phyloP scores from a whole-genome alignment of 2,329 filamentous ascomycete genomes.

The Curvularia hawaiiensis region DNA sequence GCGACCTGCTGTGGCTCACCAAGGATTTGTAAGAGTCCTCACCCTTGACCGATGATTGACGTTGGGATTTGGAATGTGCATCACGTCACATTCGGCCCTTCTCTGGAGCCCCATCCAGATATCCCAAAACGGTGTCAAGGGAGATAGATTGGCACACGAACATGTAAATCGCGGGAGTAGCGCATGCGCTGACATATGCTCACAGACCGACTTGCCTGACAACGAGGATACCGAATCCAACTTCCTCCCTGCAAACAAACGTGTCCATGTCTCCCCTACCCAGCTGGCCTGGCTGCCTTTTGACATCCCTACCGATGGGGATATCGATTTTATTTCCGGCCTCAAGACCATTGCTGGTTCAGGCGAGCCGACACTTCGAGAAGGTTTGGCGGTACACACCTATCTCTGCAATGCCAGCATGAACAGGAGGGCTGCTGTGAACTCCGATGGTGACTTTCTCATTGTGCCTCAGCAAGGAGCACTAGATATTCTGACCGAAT shows the following conservation, averaged over 20 bases:
- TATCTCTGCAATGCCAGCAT: slow-evolving; percentile 46
- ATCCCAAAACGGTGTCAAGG: not conserved
- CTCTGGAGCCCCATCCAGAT: not conserved
- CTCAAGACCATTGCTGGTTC: slow-evolving; percentile 47
- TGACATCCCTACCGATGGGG: slow-evolving; percentile 39
- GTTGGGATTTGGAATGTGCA: not conserved
- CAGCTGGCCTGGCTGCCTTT: slow-evolving; percentile 47
- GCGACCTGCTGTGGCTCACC: slow-evolving; percentile 46
- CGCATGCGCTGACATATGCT: slow-evolving; percentile 31
- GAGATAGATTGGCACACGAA: not conserved
- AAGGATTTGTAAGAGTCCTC: slow-evolving; percentile 42
- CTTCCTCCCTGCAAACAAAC: slow-evolving; percentile 44
- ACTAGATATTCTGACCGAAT: slow-evolving; percentile 77
- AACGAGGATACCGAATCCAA: slow-evolving; percentile 45
- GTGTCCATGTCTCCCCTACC: slow-evolving; percentile 45
- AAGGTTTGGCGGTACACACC: slow-evolving; percentile 44
- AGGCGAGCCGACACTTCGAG: slow-evolving; percentile 45
- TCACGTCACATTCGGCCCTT: slow-evolving; percentile 6
- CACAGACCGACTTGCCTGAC: slow-evolving; percentile 43
- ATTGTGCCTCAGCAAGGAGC: slow-evolving; percentile 77
- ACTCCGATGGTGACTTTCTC: slow-evolving; percentile 74
- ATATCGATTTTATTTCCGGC: slow-evolving; percentile 42
- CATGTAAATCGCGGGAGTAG: not conserved
- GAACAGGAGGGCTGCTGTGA: slow-evolving; percentile 54
- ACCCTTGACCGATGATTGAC: slow-evolving; percentile 4